These are phyloP conservation scores for Tricholoma furcatifolium DNA, from an alignment of 768 basidiomycete species.

Conservation along the genomic window DNA sequence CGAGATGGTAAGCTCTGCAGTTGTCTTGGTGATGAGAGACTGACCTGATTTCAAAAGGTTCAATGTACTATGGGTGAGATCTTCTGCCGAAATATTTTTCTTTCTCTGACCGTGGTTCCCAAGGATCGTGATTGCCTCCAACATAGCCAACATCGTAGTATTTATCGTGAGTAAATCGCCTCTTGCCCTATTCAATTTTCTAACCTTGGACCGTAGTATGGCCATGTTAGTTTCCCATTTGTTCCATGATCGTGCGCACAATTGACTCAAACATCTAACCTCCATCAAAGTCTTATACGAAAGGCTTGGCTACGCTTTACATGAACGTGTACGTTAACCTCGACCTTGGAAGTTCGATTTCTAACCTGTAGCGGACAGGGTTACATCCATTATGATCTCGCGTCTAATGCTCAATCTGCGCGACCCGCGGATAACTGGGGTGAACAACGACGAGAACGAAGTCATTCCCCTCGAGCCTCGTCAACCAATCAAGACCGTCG, in stretches of 20 bases:
- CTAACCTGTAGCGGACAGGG: slow-evolving; percentile 18
- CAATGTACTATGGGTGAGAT: slow-evolving; percentile 39
- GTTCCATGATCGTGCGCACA: too few species aligned
- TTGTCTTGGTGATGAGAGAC: too few species aligned
- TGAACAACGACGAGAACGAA: too few species aligned
- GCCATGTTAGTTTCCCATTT: neutral
- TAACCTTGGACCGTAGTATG: neutral
- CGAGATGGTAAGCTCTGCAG: slow-evolving; percentile 33
- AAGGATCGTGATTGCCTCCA: slow-evolving; percentile 34
- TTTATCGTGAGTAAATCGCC: slow-evolving; percentile 28
- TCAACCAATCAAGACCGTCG: too few species aligned
- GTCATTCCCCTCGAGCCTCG: too few species aligned
- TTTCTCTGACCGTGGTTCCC: too few species aligned
- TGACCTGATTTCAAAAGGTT: too few species aligned
- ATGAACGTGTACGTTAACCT: slow-evolving; percentile 32
- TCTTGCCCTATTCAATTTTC: neutral
- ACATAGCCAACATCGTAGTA: slow-evolving; percentile 35
- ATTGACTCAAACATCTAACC: too few species aligned
- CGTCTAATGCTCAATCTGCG: slow-evolving; percentile 42
- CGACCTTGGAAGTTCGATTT: neutral
- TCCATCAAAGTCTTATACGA: slow-evolving; percentile 33
- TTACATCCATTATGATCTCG: slow-evolving; percentile 39
- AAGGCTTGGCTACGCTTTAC: slow-evolving; percentile 31
- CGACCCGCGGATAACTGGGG: too few species aligned
- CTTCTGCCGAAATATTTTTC: too few species aligned